Percentiles rank a stretch among this genome's conserved stretches.
Conservation (phyloP, 2,329 filamentous ascomycete genomes). For the Paraphoma sp. region DNA sequence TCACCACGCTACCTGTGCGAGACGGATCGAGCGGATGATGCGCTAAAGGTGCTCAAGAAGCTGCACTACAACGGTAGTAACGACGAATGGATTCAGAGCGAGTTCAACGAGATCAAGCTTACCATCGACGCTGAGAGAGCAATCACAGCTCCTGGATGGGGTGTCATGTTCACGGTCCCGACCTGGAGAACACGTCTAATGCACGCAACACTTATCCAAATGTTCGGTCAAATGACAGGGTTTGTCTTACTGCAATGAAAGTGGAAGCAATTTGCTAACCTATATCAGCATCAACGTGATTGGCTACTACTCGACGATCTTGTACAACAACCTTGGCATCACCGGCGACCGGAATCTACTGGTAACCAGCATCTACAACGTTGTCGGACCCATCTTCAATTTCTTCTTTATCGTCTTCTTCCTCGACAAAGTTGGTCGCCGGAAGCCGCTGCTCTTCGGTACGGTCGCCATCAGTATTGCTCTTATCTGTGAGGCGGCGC, state of each 20-base stretch:
- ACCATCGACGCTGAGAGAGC: slow-evolving; percentile 67
- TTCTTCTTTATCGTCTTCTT: slow-evolving; percentile 66
- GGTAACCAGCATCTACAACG: slow-evolving; percentile 67
- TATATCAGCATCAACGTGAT: slow-evolving; percentile 60
- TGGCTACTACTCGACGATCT: slow-evolving; percentile 67
- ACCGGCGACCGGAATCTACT: slow-evolving; percentile 60
- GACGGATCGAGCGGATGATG: slow-evolving; percentile 64
- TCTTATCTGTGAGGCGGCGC: slow-evolving; percentile 65
- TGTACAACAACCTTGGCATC: slow-evolving; percentile 65
- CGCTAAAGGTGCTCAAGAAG: slow-evolving; percentile 51
- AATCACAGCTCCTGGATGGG: slow-evolving; percentile 61
- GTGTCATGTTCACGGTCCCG: slow-evolving; percentile 64
- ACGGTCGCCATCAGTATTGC: slow-evolving; percentile 63
- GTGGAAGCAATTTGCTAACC: slow-evolving; percentile 4
- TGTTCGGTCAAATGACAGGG: slow-evolving; percentile 71
- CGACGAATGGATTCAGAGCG: slow-evolving; percentile 64
- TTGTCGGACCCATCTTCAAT: slow-evolving; percentile 63
- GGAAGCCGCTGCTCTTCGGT: slow-evolving; percentile 61
- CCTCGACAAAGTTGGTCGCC: slow-evolving; percentile 60
- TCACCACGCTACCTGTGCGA: slow-evolving; percentile 47
- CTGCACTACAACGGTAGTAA: slow-evolving; percentile 63
- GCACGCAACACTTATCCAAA: slow-evolving; percentile 67
- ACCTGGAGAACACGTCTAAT: slow-evolving; percentile 68
- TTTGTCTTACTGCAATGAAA: slow-evolving; percentile 17
- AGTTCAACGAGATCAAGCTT: slow-evolving; percentile 66